A percentile compares a stretch with the other conserved stretches of the same genome.
These are phyloP conservation scores for Colletotrichum musicola DNA, from an alignment of 2,329 filamentous ascomycete genomes.

Conservation along the genomic window DNA sequence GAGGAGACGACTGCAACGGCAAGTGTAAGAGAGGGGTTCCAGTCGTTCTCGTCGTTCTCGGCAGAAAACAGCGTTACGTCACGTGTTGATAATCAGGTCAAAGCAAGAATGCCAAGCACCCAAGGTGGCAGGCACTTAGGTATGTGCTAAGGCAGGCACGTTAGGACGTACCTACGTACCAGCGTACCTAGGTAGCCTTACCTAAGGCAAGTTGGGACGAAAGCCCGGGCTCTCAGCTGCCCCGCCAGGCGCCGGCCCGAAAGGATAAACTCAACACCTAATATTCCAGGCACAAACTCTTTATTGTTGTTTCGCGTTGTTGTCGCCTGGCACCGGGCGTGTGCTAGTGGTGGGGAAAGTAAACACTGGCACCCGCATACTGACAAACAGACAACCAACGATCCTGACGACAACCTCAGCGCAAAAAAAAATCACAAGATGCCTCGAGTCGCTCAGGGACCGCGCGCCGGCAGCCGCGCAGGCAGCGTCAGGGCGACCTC, in stretches of 20 bases:
- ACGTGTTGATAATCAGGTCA: slow-evolving; percentile 14
- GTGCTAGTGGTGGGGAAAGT: slow-evolving; percentile 35
- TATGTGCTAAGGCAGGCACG: background rate
- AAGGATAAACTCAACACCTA: slow-evolving; percentile 19
- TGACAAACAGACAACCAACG: slow-evolving; percentile 23
- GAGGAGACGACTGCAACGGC: slow-evolving; percentile 27
- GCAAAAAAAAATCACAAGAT: slow-evolving; percentile 52
- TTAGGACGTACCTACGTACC: background rate
- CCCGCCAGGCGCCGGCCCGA: slow-evolving; percentile 9
- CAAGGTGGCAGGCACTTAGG: no score
- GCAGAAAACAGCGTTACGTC: slow-evolving; percentile 7
- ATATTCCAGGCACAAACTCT: slow-evolving; percentile 19
- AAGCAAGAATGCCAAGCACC: no score
- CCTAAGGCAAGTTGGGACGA: slow-evolving; percentile 4
- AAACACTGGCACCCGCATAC: slow-evolving; percentile 31
- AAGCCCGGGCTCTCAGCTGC: slow-evolving; percentile 5
- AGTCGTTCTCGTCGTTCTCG: slow-evolving; percentile 7
- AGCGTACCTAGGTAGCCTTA: no score
- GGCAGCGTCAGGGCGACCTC: slow-evolving; percentile 61
- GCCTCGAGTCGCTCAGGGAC: slow-evolving; percentile 69
- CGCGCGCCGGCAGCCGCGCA: slow-evolving; percentile 64
- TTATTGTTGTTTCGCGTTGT: slow-evolving; percentile 36
- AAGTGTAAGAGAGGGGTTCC: slow-evolving; percentile 35
- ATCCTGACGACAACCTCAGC: slow-evolving; percentile 40
- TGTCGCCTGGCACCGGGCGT: slow-evolving; percentile 25